These are phyloP conservation scores for Lactarius pseudohatsudake DNA, from an alignment of 768 basidiomycete species.

Conservation along the genomic window DNA sequence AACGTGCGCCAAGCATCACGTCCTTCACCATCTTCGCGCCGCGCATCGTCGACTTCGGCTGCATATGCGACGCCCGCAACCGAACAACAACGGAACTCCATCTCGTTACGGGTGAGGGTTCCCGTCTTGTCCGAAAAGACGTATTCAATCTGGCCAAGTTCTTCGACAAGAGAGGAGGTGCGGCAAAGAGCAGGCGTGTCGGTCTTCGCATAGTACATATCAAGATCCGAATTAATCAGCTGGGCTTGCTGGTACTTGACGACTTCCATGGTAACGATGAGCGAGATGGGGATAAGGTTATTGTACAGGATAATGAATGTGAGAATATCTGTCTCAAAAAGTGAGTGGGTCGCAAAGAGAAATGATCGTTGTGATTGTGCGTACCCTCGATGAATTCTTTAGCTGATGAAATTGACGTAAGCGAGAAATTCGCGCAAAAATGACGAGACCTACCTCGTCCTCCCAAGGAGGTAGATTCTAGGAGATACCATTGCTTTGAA, in stretches of 20 bases:
- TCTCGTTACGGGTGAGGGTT: slow-evolving; percentile 94
- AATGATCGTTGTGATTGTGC: slow-evolving; percentile 14
- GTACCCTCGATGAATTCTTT: slow-evolving; percentile 85
- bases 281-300: slow-evolving; percentile 97
- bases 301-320: slow-evolving; percentile 99
- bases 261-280: slow-evolving; percentile 99
- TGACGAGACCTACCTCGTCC: slow-evolving; percentile 52
- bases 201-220: slow-evolving; percentile 96
- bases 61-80: slow-evolving; percentile 89
- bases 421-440: slow-evolving; percentile 12
- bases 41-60: slow-evolving; percentile 85
- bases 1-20: slow-evolving; percentile 76
- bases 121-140: slow-evolving; percentile 96
- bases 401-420: slow-evolving; percentile 42
- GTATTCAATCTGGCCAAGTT: slow-evolving; percentile 96
- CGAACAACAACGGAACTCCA: slow-evolving; percentile 93
- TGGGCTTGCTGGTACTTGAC: slow-evolving; percentile 98
- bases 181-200: slow-evolving; percentile 97
- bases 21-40: slow-evolving; percentile 58
- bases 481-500: slow-evolving; percentile 86
- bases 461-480: slow-evolving; percentile 56
- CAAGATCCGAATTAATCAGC: slow-evolving; percentile 94
- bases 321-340: slow-evolving; percentile 67
- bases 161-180: slow-evolving; percentile 98
- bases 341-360: slow-evolving; percentile 6